A percentile compares a stretch with the other conserved stretches of the same genome.
phyloP scores from a whole-genome alignment of 2,329 filamentous ascomycete genomes.

The Byssoonygena ceratinophila region DNA sequence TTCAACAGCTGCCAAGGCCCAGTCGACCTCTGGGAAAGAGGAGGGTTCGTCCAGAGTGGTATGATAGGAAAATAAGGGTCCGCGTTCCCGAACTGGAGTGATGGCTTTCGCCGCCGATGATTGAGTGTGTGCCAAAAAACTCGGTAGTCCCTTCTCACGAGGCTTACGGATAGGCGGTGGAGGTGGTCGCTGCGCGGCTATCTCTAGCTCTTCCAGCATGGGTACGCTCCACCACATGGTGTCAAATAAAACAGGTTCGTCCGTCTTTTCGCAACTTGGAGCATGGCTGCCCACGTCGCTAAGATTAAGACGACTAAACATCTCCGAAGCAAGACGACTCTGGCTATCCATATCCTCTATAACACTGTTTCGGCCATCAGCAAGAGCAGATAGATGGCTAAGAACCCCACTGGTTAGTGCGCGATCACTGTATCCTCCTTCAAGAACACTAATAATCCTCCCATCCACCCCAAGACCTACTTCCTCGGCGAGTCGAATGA shows the following conservation, averaged over 20 bases:
- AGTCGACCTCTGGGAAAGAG: slow-evolving; percentile 67
- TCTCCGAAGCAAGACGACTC: slow-evolving; percentile 48
- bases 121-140: slow-evolving; percentile 78
- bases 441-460: slow-evolving; percentile 81
- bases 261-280: slow-evolving; percentile 17
- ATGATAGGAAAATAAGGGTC: slow-evolving; percentile 22
- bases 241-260: slow-evolving; percentile 45
- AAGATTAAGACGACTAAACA: slow-evolving; percentile 38
- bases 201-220: slow-evolving; percentile 60
- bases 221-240: slow-evolving; percentile 59
- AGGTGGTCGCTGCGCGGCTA: slow-evolving; percentile 43
- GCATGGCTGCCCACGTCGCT: slow-evolving; percentile 14
- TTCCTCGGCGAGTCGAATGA: slow-evolving; percentile 71
- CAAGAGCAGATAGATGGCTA: slow-evolving; percentile 78
- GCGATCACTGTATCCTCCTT: slow-evolving; percentile 91
- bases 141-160: slow-evolving; percentile 50
- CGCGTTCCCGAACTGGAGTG: slow-evolving; percentile 51
- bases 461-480: slow-evolving; percentile 68
- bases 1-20: slow-evolving; percentile 74
- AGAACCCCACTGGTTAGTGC: slow-evolving; percentile 79
- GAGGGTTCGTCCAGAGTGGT: slow-evolving; percentile 37
- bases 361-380: slow-evolving; percentile 37
- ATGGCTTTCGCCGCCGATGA: slow-evolving; percentile 74
- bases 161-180: slow-evolving; percentile 45
- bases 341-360: slow-evolving; percentile 19